phyloP scores from a whole-genome alignment of 768 basidiomycete genomes.

The Pholiota microspora region DNA sequence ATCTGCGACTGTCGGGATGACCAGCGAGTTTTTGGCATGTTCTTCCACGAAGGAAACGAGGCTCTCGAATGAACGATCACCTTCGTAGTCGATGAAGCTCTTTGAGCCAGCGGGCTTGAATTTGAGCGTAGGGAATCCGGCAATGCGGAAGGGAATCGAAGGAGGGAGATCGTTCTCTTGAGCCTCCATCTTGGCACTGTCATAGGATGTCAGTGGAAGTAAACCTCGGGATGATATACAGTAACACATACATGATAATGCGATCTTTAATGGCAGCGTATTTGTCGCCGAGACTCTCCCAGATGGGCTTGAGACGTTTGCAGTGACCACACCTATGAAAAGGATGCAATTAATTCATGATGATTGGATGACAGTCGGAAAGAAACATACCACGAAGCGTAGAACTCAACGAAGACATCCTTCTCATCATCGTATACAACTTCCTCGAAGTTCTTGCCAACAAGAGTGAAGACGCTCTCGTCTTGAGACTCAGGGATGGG shows the following conservation, averaged over 20 bases:
- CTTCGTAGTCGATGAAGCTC: constrained; percentile 91
- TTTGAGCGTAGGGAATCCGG: constrained; percentile 93
- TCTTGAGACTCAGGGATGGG: constrained; percentile 82
- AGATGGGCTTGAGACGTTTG: constrained; percentile 94
- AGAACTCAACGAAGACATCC: constrained; percentile 97
- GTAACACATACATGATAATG: constrained; percentile 64
- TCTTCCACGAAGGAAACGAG: constrained; percentile 82
- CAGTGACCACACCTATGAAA: constrained; percentile 79
- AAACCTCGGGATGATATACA: neutral
- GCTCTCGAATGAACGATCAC: constrained; percentile 86
- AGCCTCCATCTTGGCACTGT: constrained; percentile 93
- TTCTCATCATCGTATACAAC: constrained; percentile 84
- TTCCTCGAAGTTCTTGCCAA: constrained; percentile 87
- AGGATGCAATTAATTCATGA: too few relatives aligned
- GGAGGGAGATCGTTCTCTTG: constrained; percentile 95
- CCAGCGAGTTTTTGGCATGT: constrained; percentile 73
- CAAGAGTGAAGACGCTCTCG: constrained; percentile 78
- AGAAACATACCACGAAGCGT: constrained; percentile 82
- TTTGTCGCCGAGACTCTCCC: constrained; percentile 88
- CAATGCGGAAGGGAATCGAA: constrained; percentile 81
- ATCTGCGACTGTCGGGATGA: constrained; percentile 31
- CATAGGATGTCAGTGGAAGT: constrained; percentile 13
- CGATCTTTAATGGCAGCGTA: constrained; percentile 74
- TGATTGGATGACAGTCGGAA: too few relatives aligned
- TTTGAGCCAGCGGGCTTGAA: constrained; percentile 88